A percentile compares a stretch with the other conserved stretches of the same genome.
These are phyloP conservation scores for Stylosanthes scabra DNA, from an alignment of 331 rosid species.

Conservation along the genomic window DNA sequence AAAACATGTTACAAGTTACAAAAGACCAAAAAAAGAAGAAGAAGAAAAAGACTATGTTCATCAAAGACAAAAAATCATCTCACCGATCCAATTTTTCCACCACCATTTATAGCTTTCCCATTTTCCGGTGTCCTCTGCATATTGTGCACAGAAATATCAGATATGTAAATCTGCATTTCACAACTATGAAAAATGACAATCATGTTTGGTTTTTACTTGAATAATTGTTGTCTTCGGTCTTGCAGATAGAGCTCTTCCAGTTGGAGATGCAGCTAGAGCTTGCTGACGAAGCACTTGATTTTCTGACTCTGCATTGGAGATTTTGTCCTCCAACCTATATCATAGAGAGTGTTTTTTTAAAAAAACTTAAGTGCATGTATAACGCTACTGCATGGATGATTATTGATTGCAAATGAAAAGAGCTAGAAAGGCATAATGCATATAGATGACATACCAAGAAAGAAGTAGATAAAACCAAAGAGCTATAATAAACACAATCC, in stretches of 20 bases:
- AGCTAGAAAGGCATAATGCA: conserved; percentile 20
- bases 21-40: too few species aligned
- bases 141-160: conserved; percentile 16
- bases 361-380: conserved; percentile 2
- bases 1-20: conserved; percentile 25
- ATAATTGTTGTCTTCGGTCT: conserved; percentile 66
- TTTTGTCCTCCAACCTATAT: conserved; percentile 88
- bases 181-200: conserved; percentile 9
- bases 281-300: conserved; percentile 97
- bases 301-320: conserved; percentile 93
- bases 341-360: conserved; percentile 34
- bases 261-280: conserved; percentile 80
- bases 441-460: conserved; percentile 2
- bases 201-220: conserved; percentile 56
- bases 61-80: conserved; percentile 42
- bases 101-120: conserved; percentile 77
- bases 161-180: conserved; percentile 10
- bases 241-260: conserved; percentile 61
- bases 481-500: background rate
- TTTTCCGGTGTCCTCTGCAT: conserved; percentile 93
- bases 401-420: background rate
- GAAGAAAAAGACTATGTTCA: background rate
- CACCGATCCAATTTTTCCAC: conserved; percentile 65
- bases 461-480: background rate
- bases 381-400: conserved; percentile 1